A percentile compares a stretch with the other conserved stretches of the same genome.
Evolutionary conservation across 192 early-diverging fungal genomes (phyloP).

Genomic region (Jimgerdemannia flammicorona): DNA sequence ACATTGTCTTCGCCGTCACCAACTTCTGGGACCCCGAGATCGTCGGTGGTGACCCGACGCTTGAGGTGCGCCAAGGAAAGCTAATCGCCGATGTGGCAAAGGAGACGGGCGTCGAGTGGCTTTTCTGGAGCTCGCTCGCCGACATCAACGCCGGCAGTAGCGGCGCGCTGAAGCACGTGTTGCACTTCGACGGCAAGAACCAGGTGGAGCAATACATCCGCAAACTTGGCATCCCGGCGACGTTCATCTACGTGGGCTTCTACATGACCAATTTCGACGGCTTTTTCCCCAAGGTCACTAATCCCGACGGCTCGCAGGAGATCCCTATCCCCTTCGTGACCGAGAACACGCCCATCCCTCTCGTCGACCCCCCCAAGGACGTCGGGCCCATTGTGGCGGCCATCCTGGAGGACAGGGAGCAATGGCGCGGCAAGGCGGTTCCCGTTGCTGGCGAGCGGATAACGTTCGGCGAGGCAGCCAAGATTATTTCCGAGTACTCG

Average conservation of each 20-base stretch:
- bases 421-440: not conserved
- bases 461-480: not conserved
- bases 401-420: not conserved
- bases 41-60: slow-evolving; percentile 1
- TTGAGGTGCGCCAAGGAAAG: slow-evolving; percentile 10
- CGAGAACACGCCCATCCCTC: not conserved
- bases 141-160: not conserved
- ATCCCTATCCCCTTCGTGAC: not conserved
- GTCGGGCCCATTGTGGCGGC: too few relatives aligned
- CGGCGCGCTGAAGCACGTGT: slow-evolving; percentile 1
- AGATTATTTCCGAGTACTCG: not conserved
- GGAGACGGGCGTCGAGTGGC: not conserved
- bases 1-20: slow-evolving; percentile 7
- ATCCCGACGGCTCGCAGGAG: not conserved
- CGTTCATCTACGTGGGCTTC: slow-evolving; percentile 4
- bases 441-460: slow-evolving; percentile 9
- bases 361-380: not conserved
- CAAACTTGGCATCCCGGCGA: not conserved
- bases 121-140: too few relatives aligned
- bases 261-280: not conserved
- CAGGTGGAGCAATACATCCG: slow-evolving; percentile 4
- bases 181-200: slow-evolving; percentile 8
- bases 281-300: not conserved
- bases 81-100: slow-evolving; percentile 7
- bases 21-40: slow-evolving; percentile 14